Evolutionary conservation across 176 grass and related monocot genomes (phyloP), one percentile per base, ranked within the genome.

Genomic region (Aegilops umbellulata): DNA sequence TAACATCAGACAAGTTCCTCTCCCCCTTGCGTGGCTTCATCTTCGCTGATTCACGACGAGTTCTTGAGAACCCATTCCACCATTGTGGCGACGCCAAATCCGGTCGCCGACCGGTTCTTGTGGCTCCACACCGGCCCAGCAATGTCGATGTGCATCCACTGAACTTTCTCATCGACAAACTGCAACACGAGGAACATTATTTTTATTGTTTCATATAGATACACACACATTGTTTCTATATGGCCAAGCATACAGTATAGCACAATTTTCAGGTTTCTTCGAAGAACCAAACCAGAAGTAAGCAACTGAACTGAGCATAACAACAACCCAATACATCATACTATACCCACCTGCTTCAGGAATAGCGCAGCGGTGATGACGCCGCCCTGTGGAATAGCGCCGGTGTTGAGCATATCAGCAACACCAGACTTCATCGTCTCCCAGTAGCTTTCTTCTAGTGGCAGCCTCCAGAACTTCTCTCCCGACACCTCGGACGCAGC

Each of bases 91-190:
- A 96, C 94, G 6, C 97, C 97, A 20, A 98, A 98, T 13, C 97
- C 97, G 17, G 94, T 98, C 36, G 92, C 94, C 1, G 90, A 51
- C 2, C 94, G 92, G 79, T 94, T 95, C 88, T 94, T 98, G 61
- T 98, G 86, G 64, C 88, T 92, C 97, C 97, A 95, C 69, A 98
- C 97, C 20, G 94, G 97, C 61, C 97, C 97, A 0, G 92, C 97
- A 90, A 98, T 96, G 55, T 98, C 97, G n/a, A 98, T 98, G 88
- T 98, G 97, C 88, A 98, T 85, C 97, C 97, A 98, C 84, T 98
- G 92, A 20, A 98, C 97, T 72, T 98, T 94, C 86, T 94, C 97
- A 34, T 95, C 86, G 4, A 98, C 94, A 69, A 94, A 98, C 92
- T 98, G 90, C 49, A 91, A 77, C 13, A 80, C 15, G 47, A 51